phyloP scores from a whole-genome alignment of 179 eudicot species.

The Silene coronaria region DNA sequence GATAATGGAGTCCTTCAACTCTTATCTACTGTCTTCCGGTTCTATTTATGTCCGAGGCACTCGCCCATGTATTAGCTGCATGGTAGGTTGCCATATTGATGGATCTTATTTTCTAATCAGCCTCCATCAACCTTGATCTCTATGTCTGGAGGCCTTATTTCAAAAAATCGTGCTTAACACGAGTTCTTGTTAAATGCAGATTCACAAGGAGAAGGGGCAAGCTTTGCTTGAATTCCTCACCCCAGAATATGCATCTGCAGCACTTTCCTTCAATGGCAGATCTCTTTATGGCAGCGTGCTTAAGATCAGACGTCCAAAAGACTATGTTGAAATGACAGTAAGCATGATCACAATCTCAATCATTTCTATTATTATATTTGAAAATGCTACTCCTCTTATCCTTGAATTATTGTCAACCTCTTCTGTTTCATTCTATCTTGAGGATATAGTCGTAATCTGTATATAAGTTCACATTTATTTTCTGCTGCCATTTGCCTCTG shows the following conservation, averaged over 20 bases:
- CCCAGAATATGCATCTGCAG: conserved; percentile 91
- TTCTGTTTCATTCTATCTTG: neutral
- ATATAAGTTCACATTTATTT: neutral
- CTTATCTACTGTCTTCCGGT: conserved; percentile 57
- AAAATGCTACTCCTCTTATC: neutral
- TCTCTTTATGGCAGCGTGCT: conserved; percentile 60
- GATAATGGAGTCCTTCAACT: conserved; percentile 63
- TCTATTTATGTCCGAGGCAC: conserved; percentile 62
- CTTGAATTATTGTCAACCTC: neutral
- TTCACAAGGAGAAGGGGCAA: conserved; percentile 92
- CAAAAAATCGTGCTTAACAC: neutral
- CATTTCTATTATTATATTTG: conserved; percentile 16
- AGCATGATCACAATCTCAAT: conserved; percentile 35
- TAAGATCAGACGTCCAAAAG: conserved; percentile 90
- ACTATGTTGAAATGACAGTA: conserved; percentile 68
- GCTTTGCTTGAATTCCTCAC: conserved; percentile 95
- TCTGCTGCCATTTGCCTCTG: neutral
- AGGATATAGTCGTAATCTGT: neutral
- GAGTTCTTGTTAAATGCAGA: conserved; percentile 41
- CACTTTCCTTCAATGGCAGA: conserved; percentile 76
- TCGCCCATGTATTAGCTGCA: conserved; percentile 87
- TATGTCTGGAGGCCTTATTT: neutral
- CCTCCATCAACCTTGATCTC: neutral
- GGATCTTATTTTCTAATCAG: neutral
- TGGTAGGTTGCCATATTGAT: conserved; percentile 45